Conservation (phyloP, 129 eudicot species). For the Flaveria bidentis region DNA sequence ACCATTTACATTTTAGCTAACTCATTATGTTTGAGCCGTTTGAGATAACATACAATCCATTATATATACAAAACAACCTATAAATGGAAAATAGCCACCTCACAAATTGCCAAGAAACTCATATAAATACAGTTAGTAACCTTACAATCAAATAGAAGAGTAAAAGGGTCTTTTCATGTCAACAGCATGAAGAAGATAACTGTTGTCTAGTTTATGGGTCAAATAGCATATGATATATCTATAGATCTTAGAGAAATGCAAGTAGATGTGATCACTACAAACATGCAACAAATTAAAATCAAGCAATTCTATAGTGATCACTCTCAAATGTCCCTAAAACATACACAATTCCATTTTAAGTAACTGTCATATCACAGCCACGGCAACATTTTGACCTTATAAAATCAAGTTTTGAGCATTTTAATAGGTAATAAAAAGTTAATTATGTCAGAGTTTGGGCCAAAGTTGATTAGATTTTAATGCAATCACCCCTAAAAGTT, state of each 20-base stretch:
- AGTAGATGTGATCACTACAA: not conserved
- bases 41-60: not conserved
- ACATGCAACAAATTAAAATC: constrained; percentile 3
- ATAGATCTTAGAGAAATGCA: not conserved
- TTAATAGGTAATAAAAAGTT: not conserved
- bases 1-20: not conserved
- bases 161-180: not conserved
- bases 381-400: not conserved
- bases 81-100: not conserved
- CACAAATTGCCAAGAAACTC: not conserved
- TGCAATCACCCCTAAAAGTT: not conserved
- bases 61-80: not conserved
- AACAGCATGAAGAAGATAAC: not conserved
- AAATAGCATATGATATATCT: not conserved
- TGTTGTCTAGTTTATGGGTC: not conserved
- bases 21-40: not conserved
- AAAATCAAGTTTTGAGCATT: not conserved
- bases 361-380: not conserved
- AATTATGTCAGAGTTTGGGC: not conserved
- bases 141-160: not conserved
- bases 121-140: not conserved
- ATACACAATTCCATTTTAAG: not conserved
- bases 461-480: not conserved
- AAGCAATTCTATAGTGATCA: not conserved
- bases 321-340: not conserved